Base-by-base conservation (phyloP, 1,284 basidiomycete genomes). In the Flammula alnicola region DNA sequence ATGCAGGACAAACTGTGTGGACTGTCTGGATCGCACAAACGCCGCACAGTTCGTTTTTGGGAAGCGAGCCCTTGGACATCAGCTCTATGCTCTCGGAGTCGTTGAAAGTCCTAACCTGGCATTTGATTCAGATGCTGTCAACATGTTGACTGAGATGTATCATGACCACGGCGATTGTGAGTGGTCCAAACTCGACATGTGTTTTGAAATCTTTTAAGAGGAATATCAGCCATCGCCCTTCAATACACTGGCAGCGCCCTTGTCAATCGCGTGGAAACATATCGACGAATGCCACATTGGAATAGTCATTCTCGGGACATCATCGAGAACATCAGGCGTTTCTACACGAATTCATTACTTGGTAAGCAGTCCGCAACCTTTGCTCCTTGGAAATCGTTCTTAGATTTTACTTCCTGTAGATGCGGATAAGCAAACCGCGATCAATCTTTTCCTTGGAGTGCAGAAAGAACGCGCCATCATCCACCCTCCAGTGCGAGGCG, bases 101-200 rank as follows among this genome's bases (percentile, higher is more conserved):
- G 88, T 93, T 19, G 83, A 88, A 14, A 86, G 76, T 50, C 93
- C 96, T 0, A 86, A 91, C 58, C 75, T 99, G 19, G 84, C 88
- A 0, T 98, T 98, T 65, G 95, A 98, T 60, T 95, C 91, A 8
- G 96, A 98, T 66, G 95, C 94, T 0, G 91, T 97, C 40, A 94
- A 97, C 67, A 95, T 99, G 84, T 68, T 99, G 58, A 99, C 95
- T 0, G 95, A 98, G 70, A 98, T 99, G 95, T 99, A 98, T 68
- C 95, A 98, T 66, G 93, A 97, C 66, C 93, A 95, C 61, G 93
- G 94, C 1, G 94, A 97, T 61, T 95, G 92, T 92, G 61, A 61
- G 86, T 70, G 22, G 5, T n/a, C 26, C 20, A n/a, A 5, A 22
- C 7, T 23, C 5, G 19, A 23, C 19, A 7, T 39, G 5, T 10